Percentiles rank a stretch among this genome's conserved stretches.
Conservation (phyloP, 1,139 yeast genomes). For the Pichia sp. region DNA sequence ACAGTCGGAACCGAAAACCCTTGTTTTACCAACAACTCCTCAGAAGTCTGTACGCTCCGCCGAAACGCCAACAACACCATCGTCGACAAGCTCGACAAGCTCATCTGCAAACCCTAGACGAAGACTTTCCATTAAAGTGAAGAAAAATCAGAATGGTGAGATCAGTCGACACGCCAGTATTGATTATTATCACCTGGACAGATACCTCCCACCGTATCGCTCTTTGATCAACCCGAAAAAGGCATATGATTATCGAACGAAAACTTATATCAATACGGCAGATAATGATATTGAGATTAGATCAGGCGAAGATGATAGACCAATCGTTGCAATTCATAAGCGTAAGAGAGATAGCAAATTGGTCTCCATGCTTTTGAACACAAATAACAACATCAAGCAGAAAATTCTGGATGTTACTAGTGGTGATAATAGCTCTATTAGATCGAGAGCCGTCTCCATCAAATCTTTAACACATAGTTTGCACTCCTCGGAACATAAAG, state of each 20-base stretch:
- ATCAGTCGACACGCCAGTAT: constrained; percentile 7
- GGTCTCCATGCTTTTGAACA: constrained; percentile 20
- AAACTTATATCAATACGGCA: constrained; percentile 20
- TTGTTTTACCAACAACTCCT: too few relatives aligned
- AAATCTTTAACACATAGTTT: constrained; percentile 14
- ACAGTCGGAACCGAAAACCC: too few relatives aligned
- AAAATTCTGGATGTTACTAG: constrained; percentile 22
- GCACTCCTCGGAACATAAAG: constrained; percentile 2
- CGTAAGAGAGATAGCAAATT: constrained; percentile 13
- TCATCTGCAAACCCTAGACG: too few relatives aligned
- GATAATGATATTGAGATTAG: constrained; percentile 10
- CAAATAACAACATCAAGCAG: constrained; percentile 21
- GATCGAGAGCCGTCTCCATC: constrained; percentile 20
- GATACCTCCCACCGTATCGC: constrained; percentile 27
- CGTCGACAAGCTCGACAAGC: too few relatives aligned
- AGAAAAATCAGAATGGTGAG: constrained; percentile 6
- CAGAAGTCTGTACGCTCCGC: too few relatives aligned
- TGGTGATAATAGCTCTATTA: constrained; percentile 23
- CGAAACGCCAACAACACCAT: too few relatives aligned
- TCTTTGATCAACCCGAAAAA: constrained; percentile 26
- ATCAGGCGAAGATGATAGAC: constrained; percentile 3
- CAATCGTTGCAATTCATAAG: constrained; percentile 11
- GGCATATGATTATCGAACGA: constrained; percentile 26
- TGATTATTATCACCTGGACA: constrained; percentile 17
- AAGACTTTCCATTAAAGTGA: constrained; percentile 4